phyloP scores from a whole-genome alignment of 2,329 filamentous ascomycete species.

The Dactylonectria macrodidyma region DNA sequence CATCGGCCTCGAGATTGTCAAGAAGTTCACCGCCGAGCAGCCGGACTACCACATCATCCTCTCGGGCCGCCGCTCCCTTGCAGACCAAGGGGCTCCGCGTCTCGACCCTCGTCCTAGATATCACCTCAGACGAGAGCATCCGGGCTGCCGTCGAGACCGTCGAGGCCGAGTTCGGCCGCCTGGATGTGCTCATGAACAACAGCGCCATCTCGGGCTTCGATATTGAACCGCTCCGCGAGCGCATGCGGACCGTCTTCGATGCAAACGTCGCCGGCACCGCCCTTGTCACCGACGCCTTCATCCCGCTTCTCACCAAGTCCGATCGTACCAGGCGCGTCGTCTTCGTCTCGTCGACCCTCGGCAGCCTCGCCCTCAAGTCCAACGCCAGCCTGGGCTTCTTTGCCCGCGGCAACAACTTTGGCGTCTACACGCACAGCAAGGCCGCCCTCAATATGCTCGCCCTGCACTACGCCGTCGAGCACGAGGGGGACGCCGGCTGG shows the following conservation, averaged over 20 bases:
- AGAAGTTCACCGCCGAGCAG: conserved; percentile 30
- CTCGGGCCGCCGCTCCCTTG: conserved; percentile 24
- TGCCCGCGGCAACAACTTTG: conserved; percentile 13
- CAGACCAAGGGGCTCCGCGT: conserved; percentile 24
- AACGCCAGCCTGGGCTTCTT: conserved; percentile 4
- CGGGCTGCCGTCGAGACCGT: conserved; percentile 16
- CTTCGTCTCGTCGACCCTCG: conserved; percentile 37
- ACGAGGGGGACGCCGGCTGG: conserved; percentile 27
- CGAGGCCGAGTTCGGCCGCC: conserved; percentile 23
- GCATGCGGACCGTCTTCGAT: conserved; percentile 35
- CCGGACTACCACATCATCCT: conserved; percentile 32
- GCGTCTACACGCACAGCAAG: conserved; percentile 37
- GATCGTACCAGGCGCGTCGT: conserved; percentile 25
- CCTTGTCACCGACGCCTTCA: conserved; percentile 35
- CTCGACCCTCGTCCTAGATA: conserved; percentile 32
- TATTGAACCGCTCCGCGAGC: conserved; percentile 23
- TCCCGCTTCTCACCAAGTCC: conserved; percentile 32
- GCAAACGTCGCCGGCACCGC: conserved; percentile 37
- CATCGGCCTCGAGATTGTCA: conserved; percentile 31
- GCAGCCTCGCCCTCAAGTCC: conserved; percentile 34
- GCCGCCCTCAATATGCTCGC: conserved; percentile 38
- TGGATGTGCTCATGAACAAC: conserved; percentile 39
- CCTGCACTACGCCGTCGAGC: conserved; percentile 33
- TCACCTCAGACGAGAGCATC: conserved; percentile 37
- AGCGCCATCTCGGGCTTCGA: conserved; percentile 32